Percentiles rank a stretch among this genome's conserved stretches.
These are phyloP conservation scores for Agarophyton chilense DNA, from an alignment of 23 red algal genomes.

Conservation along the genomic window DNA sequence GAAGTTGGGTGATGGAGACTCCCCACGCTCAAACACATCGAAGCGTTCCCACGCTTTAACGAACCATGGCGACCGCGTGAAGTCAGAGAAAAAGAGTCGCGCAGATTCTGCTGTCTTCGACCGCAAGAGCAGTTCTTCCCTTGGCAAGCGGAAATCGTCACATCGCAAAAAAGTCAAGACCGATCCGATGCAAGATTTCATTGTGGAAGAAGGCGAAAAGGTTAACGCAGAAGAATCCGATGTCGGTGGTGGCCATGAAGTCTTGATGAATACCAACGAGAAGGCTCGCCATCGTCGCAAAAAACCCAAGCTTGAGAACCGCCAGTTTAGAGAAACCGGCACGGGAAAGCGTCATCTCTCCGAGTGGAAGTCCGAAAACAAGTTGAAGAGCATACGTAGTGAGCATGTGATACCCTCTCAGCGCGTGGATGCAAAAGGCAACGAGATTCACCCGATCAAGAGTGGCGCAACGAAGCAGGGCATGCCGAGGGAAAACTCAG, in stretches of 20 bases:
- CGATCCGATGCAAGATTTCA: conserved; percentile 6
- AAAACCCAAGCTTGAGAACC: not conserved
- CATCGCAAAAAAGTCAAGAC: not conserved
- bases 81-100: not conserved
- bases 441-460: not conserved
- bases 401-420: not conserved
- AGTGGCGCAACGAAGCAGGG: not conserved
- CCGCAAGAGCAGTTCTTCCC: not conserved
- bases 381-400: not conserved
- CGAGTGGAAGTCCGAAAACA: not conserved
- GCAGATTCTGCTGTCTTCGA: not conserved
- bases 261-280: not conserved
- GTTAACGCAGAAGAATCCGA: not conserved
- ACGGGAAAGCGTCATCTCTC: not conserved
- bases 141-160: conserved; percentile 4
- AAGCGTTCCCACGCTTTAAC: not conserved
- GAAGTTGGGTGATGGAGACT: not conserved
- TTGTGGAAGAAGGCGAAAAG: conserved; percentile 1
- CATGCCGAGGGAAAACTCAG: not conserved
- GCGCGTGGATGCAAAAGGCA: not conserved
- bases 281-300: not conserved
- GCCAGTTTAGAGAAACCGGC: not conserved
- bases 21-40: not conserved
- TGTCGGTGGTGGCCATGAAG: not conserved
- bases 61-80: not conserved